Evolutionary conservation across 768 basidiomycete species (phyloP), one percentile per base, ranked within the genome.

Genomic region (Obba rivulosa): DNA sequence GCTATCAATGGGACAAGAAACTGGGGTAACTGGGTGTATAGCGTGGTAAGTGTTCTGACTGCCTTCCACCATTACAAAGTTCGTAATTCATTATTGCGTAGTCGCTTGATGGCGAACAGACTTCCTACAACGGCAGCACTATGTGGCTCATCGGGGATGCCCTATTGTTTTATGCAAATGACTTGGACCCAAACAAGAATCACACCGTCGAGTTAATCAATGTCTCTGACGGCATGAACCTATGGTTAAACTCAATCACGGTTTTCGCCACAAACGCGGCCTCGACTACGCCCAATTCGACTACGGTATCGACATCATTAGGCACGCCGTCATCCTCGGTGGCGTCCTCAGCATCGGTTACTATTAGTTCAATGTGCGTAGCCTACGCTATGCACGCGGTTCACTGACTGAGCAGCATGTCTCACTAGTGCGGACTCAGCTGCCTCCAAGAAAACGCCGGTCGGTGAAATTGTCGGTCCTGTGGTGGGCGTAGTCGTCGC

Each of bases 131-230:
- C 28, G 80, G 74, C 1, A 65, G 64, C 49, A 79, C 85, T 3
- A 52, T 51, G 46, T 66, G 62, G 63, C 38, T 62, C 8, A 54
- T 64, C 25, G 61, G 70, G 42, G 56, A 63, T 41, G 66, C 79
- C 13, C 67, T 86, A 3, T 68, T 91, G 14, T 89, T 81, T 60
- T 83, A 76, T 52, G 71, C 77, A 21, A 78, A 77, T 24, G 78
- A 77, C 16, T 71, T 91, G 25, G 69, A 86, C 55, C 68, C 76
- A 10, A 65, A 64, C 40, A 21, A 48, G 3, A 45, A 54, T 4
- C 84, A 91, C 60, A 61, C 66, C 2, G 56, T 89, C 16, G 58
- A 68, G 9, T 63, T 91, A 22, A 64, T 60, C 23, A 87, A 88
- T 57, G 68, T 67, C 28, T 74, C 76, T 48, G 60, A 67, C 14